A percentile compares a stretch with the other conserved stretches of the same genome.
Conservation (phyloP, 2,329 filamentous ascomycete species). For the Ascochyta rabiei region DNA sequence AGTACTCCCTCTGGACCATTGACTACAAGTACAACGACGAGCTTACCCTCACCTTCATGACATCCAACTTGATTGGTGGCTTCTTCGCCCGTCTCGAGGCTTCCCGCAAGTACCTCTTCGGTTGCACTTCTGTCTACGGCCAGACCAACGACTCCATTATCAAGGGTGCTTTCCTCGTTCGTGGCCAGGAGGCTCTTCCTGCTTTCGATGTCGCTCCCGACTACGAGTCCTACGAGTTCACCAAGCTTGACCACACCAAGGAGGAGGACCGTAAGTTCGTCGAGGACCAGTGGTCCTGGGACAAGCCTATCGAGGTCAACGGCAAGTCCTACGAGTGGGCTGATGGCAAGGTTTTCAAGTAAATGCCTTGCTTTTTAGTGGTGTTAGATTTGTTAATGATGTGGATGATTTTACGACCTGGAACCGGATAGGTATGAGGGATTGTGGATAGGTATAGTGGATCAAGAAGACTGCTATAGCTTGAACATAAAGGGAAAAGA, state of each 20-base stretch:
- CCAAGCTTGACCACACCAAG: slow-evolving; percentile 90
- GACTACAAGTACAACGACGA: slow-evolving; percentile 99
- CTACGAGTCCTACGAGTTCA: slow-evolving; percentile 95
- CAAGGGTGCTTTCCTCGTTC: slow-evolving; percentile 91
- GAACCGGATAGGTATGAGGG: slow-evolving; percentile 36
- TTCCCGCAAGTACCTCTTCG: slow-evolving; percentile 98
- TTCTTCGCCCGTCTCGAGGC: slow-evolving; percentile 97
- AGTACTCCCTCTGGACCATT: slow-evolving; percentile 93
- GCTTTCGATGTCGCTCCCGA: slow-evolving; percentile 98
- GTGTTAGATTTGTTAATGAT: slow-evolving; percentile 36
- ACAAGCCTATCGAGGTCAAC: slow-evolving; percentile 77
- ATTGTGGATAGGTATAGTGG: slow-evolving; percentile 36
- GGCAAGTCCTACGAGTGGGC: slow-evolving; percentile 90
- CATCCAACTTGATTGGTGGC: slow-evolving; percentile 94
- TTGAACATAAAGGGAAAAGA: slow-evolving; percentile 35
- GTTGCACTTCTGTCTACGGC: slow-evolving; percentile 87
- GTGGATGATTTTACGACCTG: slow-evolving; percentile 45
- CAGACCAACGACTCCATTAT: slow-evolving; percentile 87
- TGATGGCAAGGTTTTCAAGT: slow-evolving; percentile 99
- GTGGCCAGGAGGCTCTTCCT: slow-evolving; percentile 82
- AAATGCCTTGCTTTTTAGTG: slow-evolving; percentile 54
- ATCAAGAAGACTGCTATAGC: slow-evolving; percentile 33
- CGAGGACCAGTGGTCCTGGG: slow-evolving; percentile 89
- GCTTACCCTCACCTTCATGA: slow-evolving; percentile 98
- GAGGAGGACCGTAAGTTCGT: slow-evolving; percentile 84